These are phyloP conservation scores for Monilinia fructicola DNA, from an alignment of 2,329 filamentous ascomycete species.

Conservation along the genomic window DNA sequence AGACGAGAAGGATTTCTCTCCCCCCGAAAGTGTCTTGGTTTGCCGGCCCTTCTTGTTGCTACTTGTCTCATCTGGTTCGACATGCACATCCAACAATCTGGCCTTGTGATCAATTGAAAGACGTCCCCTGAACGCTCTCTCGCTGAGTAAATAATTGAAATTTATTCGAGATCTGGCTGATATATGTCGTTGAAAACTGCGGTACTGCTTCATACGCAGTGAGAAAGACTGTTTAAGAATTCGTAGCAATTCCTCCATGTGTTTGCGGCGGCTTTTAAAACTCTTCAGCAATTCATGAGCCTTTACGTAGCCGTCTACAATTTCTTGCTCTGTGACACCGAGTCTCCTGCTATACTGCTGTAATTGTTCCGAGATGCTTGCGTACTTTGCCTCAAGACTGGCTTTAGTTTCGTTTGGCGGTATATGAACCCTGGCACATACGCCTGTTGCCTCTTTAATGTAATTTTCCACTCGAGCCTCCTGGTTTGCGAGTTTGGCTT, in stretches of 20 bases:
- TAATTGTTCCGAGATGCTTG: conserved; percentile 59
- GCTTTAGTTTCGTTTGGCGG: conserved; percentile 62
- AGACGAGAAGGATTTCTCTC: conserved; percentile 96
- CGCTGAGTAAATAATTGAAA: conserved; percentile 84
- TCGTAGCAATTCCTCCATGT: conserved; percentile 45
- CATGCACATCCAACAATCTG: conserved; percentile 75
- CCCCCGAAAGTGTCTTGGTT: conserved; percentile 90
- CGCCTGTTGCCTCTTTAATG: conserved; percentile 52
- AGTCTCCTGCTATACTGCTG: conserved; percentile 54
- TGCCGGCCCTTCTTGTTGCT: conserved; percentile 70
- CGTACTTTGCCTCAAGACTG: conserved; percentile 55
- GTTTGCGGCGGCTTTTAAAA: conserved; percentile 47
- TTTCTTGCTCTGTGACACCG: conserved; percentile 65
- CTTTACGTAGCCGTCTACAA: conserved; percentile 50
- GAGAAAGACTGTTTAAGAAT: conserved; percentile 60
- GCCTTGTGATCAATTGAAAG: conserved; percentile 74
- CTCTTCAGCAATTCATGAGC: conserved; percentile 45
- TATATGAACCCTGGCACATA: conserved; percentile 60
- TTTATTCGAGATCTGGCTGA: conserved; percentile 81
- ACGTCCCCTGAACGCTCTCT: conserved; percentile 83
- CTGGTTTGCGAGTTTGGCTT: conserved; percentile 51
- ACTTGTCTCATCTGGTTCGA: conserved; percentile 69
- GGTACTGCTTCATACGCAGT: conserved; percentile 73
- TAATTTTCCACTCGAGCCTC: conserved; percentile 53
- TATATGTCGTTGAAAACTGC: conserved; percentile 78